Evolutionary conservation across 331 rosid genomes (phyloP), one percentile per base, ranked within the genome.

Genomic region (Acacia pycnantha): DNA sequence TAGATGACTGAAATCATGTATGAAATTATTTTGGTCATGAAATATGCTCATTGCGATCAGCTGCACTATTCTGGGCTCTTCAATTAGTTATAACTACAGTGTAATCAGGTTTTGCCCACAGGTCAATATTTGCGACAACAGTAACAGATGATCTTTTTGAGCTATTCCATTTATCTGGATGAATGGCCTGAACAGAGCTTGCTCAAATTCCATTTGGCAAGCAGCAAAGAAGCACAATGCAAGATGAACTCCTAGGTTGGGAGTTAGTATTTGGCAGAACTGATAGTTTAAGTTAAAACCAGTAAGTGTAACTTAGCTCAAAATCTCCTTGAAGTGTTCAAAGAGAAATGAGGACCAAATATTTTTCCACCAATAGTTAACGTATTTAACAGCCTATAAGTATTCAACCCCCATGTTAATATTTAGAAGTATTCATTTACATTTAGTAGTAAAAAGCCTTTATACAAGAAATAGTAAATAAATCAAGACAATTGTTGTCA

Each of bases 291-390:
- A 50, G n/a, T 50, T 50, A 56, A 56, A 58, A 58, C 65, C 65
- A 58, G 3, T 6, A 8, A 9, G 29, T 58, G 24, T 58, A 58
- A 29, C 65, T 58, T 22, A 58, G 31, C 14, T 58, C 65, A 22
- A 22, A n/a, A 21, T 58, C 65, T n/a, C 65, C 29, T 58, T 58
- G 31, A 27, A 15, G 40, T 24, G 58, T 76, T 76, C 70, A 27
- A 76, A 58, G 79, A 58, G 79, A 58, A 59, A 41, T 65, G 50
- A 76, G 41, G 70, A 59, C 70, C 31, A 18, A 26, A 76, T 24
- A 40, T 40, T 59, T 41, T 40, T 22, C 61, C 26, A 76, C 43
- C 29, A 43, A 43, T 18, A 44, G 2, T 43, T 22, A 43, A 46
- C 21, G 19, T 43, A 31, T 41, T 15, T 64, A 46, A 18, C 47